Percentiles rank a stretch among this genome's conserved stretches.
phyloP scores from a whole-genome alignment of 352 stramenopile genomes.

The Phytophthora pseudosyringae region DNA sequence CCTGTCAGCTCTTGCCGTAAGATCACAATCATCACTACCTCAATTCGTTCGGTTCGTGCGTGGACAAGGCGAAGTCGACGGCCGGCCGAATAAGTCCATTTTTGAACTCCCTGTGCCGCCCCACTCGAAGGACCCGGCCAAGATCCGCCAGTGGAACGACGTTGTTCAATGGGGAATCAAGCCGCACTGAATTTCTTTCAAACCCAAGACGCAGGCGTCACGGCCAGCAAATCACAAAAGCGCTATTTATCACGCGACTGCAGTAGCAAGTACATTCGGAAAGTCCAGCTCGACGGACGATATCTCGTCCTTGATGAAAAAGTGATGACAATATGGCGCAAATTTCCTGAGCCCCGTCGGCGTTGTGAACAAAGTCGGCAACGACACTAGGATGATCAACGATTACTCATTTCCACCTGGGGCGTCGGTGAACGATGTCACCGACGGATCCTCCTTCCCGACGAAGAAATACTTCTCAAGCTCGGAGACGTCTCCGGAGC shows the following conservation, averaged over 20 bases:
- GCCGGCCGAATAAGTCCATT: no score
- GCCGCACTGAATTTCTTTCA: neutral
- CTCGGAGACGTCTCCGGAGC: conserved; percentile 34
- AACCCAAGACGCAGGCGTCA: neutral
- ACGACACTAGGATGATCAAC: conserved; percentile 17
- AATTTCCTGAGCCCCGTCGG: conserved; percentile 22
- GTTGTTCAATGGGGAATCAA: no score
- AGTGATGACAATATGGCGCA: neutral
- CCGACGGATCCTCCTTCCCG: conserved; percentile 15
- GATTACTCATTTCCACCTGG: conserved; percentile 19
- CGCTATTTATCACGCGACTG: neutral
- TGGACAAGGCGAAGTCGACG: no score
- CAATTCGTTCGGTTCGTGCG: no score
- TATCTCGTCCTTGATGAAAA: conserved; percentile 14
- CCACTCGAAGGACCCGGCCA: no score
- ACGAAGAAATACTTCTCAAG: conserved; percentile 20
- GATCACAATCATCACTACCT: no score
- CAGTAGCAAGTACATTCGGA: conserved; percentile 14
- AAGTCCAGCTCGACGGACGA: conserved; percentile 7
- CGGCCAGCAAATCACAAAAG: neutral
- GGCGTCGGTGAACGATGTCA: conserved; percentile 25
- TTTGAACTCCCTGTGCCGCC: no score
- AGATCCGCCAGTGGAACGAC: no score
- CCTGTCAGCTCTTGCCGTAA: no score
- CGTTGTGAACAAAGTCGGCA: neutral